Evolutionary conservation across 2,329 filamentous ascomycete genomes (phyloP).

Genomic region (Pseudopithomyces maydicus): DNA sequence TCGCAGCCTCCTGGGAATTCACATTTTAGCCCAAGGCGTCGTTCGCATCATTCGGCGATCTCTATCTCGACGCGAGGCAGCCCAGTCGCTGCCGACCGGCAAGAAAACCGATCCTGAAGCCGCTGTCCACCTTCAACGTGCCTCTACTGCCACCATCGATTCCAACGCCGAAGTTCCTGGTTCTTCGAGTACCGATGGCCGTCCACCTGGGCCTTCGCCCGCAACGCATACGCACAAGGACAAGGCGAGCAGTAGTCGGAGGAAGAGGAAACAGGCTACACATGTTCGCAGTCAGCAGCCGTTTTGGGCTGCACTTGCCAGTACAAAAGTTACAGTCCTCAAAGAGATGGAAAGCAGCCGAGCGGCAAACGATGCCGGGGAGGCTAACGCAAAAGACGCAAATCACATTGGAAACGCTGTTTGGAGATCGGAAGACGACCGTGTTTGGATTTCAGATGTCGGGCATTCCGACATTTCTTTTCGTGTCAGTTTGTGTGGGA

Average conservation of each 20-base stretch:
- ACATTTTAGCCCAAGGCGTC: slow-evolving; percentile 75
- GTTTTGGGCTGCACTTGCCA: slow-evolving; percentile 91
- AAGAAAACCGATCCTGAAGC: slow-evolving; percentile 65
- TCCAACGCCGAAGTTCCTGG: slow-evolving; percentile 58
- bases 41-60: slow-evolving; percentile 68
- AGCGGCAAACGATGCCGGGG: slow-evolving; percentile 72
- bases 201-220: slow-evolving; percentile 57
- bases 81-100: slow-evolving; percentile 39
- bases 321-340: slow-evolving; percentile 94
- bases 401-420: slow-evolving; percentile 78
- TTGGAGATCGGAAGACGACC: slow-evolving; percentile 70
- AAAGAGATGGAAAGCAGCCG: slow-evolving; percentile 79
- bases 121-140: slow-evolving; percentile 45
- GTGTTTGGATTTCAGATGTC: slow-evolving; percentile 82
- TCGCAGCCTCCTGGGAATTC: slow-evolving; percentile 71
- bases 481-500: slow-evolving; percentile 69
- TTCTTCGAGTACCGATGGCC: slow-evolving; percentile 52
- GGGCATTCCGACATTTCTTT: slow-evolving; percentile 79
- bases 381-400: slow-evolving; percentile 75
- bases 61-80: slow-evolving; percentile 44
- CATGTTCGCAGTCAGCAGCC: slow-evolving; percentile 90
- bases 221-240: slow-evolving; percentile 60
- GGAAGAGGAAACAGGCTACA: slow-evolving; percentile 87
- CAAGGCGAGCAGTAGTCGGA: slow-evolving; percentile 72
- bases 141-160: slow-evolving; percentile 40